Evolutionary conservation across 441 rosid species (phyloP), one percentile per base, ranked within the genome.

Genomic region (Gossypium davidsonii): DNA sequence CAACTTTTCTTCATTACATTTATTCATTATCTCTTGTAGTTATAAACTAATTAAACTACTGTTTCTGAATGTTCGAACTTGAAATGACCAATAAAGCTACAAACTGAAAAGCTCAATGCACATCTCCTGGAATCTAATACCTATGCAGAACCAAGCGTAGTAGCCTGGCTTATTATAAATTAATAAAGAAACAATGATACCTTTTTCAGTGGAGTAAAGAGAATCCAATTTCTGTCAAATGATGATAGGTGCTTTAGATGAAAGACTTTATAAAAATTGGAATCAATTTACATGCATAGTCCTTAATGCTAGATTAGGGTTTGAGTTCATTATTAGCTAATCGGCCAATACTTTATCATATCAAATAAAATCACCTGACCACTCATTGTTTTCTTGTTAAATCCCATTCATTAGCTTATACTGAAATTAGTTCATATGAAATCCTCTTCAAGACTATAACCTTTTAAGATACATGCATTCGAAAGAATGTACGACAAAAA

Each of bases 1-100:
- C 67, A 20, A 71, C 82, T 79, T 86, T 80, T 60, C 67, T 7
- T 37, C 61, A 52, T 46, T 23, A 61, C 52, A 9, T 44, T 67
- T 59, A 56, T 67, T 34, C 34, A 37, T 23, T 28, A 56, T 12
- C 12, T 12, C 18, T 39, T 39, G 55, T 10, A 62, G 63, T 70
- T 73, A 51, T 62, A 46, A 59, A 25, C 18, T 72, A 56, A 21
- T 56, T 10, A 72, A 48, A 46, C 17, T 6, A 25, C 26, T 59
- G 67, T 23, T 64, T 42, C 15, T 71, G 52, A 61, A 56, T 56
- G 67, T 26, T 66, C 44, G 42, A 31, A 15, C 25, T 26, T 66
- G 28, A 62, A 34, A 17, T 23, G 55, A 34, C 52, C 53, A 17
- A 61, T 48, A 8, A 62, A 70, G 52, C 60, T 25, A 14, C 20